Percentiles rank a stretch among this genome's conserved stretches.
Evolutionary conservation across 345 rosid species (phyloP).

Genomic region (Stellera chamaejasme): DNA sequence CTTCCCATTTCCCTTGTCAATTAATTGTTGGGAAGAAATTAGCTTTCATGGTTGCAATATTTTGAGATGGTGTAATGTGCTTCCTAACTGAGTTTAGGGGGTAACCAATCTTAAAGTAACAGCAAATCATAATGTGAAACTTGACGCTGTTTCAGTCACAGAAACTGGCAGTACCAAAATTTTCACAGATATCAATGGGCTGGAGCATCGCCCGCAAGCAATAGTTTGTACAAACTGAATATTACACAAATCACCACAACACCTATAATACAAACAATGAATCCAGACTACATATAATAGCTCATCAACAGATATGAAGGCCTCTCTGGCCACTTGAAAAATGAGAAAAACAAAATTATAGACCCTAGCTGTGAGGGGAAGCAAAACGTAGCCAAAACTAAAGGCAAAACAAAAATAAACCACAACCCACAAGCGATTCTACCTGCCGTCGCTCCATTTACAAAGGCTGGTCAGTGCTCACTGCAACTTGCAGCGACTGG

Average conservation of each 20-base stretch:
- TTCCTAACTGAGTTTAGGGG: too few species aligned
- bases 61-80: too few species aligned
- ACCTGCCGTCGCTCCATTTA: constrained; percentile 46
- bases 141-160: too few species aligned
- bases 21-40: too few species aligned
- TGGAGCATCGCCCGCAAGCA: background rate
- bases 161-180: background rate
- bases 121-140: too few species aligned
- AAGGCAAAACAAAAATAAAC: constrained; percentile 28
- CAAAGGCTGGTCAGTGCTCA: constrained; percentile 22
- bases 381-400: constrained; percentile 20
- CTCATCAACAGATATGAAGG: constrained; percentile 27
- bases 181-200: background rate
- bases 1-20: too few species aligned
- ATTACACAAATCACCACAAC: constrained; percentile 36
- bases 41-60: too few species aligned
- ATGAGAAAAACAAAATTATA: constrained; percentile 10
- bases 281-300: constrained; percentile 10
- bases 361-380: constrained; percentile 21
- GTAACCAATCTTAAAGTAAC: too few species aligned
- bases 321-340: constrained; percentile 13
- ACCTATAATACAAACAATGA: constrained; percentile 40
- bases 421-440: constrained; percentile 21
- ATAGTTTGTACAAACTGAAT: constrained; percentile 29
- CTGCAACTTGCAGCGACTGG: constrained; percentile 18